Percentiles rank a stretch among this genome's conserved stretches.
Conservation (phyloP, 257 asterid genomes). For the Cynanchum wilfordii region DNA sequence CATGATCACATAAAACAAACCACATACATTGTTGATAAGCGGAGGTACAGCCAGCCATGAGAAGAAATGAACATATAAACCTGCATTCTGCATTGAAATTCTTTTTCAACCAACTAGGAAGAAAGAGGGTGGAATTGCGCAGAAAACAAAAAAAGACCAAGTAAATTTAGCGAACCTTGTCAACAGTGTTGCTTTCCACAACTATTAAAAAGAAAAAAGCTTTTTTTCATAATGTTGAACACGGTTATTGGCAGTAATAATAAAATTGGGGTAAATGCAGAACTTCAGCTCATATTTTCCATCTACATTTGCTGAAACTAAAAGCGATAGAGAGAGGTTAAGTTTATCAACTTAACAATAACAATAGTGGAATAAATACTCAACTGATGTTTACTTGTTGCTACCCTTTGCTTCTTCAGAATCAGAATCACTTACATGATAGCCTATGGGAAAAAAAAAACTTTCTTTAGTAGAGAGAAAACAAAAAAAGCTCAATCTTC, state of each 20-base stretch:
- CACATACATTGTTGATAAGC: neutral
- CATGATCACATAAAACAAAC: neutral
- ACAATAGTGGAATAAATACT: neutral
- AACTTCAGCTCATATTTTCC: conserved; percentile 35
- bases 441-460: conserved; percentile 40
- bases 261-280: neutral
- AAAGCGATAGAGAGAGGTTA: neutral
- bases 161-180: neutral
- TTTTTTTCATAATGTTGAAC: neutral
- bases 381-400: conserved; percentile 35
- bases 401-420: conserved; percentile 51
- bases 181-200: neutral
- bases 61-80: neutral
- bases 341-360: too few species aligned
- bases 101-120: neutral
- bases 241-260: neutral
- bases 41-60: neutral
- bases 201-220: neutral
- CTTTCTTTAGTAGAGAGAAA: neutral
- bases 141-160: neutral
- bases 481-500: neutral
- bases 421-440: conserved; percentile 89
- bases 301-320: conserved; percentile 7
- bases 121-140: neutral
- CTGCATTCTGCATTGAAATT: neutral